Base-by-base conservation (phyloP, 2,329 filamentous ascomycete genomes). In the Colletotrichum siamense region DNA sequence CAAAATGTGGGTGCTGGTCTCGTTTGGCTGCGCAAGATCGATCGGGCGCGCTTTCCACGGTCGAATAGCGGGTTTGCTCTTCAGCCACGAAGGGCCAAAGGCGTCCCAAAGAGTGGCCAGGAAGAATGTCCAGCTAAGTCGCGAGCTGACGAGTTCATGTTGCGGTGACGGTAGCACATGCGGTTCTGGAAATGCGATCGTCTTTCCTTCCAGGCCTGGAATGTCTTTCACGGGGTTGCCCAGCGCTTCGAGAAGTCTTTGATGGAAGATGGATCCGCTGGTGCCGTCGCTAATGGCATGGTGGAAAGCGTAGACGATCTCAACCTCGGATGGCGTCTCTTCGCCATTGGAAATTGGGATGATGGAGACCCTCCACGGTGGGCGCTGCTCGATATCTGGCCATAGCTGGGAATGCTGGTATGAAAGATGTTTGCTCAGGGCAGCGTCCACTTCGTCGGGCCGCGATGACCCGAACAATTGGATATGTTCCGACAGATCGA, bases 221-320 rank as follows among this genome's bases (percentile, higher is more conserved):
- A 73, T n/a, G 10, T 24, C 16, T 28, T 63, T 55, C 8, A 22
- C 16, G 13, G 75, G 55, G 15, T 30, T 69, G 72, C 85, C 86
- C 4, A 92, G 82, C 6, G 88, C 85, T 4, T 81, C 78, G 6
- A 89, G 83, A 0, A 92, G 81, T 3, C 84, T 82, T 34, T 84
- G 81, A 76, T 92, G 91, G 77, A 92, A 91, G 3, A 85, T 79
- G 32, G 83, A 82, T 0, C 87, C 88, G 77, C 87, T 87, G 15
- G 86, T 83, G 2, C 91, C 91, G 77, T 92, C 91, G 28, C 86
- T 85, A 22, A 92, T 82, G 1, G 86, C 84, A 78, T 92, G 91
- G 76, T 92, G 91, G 39, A 84, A 89, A 7, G 85, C 83, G 77
- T 91, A 90, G 8, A 87, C 77, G 15, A 90, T 75, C 65, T 91